Conservation (phyloP, 768 basidiomycete genomes). For the Kwoniella bestiolae region DNA sequence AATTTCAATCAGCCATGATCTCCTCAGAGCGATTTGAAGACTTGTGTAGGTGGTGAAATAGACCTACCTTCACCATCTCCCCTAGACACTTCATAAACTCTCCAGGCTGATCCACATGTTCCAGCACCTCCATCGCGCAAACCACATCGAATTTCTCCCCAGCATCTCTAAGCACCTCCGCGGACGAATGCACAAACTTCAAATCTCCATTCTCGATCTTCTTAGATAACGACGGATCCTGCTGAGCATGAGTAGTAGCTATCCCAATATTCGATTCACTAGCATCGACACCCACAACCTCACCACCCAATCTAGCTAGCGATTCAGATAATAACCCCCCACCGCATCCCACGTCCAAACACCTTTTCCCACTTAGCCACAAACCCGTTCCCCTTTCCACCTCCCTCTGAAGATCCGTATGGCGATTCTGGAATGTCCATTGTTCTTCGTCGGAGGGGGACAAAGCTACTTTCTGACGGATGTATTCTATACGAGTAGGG, state of each 20-base stretch:
- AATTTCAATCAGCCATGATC: not conserved
- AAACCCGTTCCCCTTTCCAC: conserved; percentile 26
- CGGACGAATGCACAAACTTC: conserved; percentile 72
- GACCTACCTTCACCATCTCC: conserved; percentile 80
- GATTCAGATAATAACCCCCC: conserved; percentile 94
- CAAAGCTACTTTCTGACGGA: conserved; percentile 60
- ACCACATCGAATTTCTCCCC: conserved; percentile 83
- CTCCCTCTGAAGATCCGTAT: conserved; percentile 27
- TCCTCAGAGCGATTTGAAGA: not conserved
- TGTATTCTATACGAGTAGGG: conserved; percentile 79
- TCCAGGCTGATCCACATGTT: conserved; percentile 92
- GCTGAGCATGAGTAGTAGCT: conserved; percentile 77
- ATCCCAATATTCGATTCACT: conserved; percentile 83
- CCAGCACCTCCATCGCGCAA: conserved; percentile 96
- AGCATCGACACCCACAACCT: conserved; percentile 90
- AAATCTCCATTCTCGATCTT: conserved; percentile 56
- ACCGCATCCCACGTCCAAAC: conserved; percentile 92
- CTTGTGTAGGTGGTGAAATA: too few relatives aligned
- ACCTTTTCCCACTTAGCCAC: conserved; percentile 69
- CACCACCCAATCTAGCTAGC: conserved; percentile 81
- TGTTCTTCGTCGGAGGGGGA: conserved; percentile 28
- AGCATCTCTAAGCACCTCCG: conserved; percentile 69
- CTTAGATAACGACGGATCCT: conserved; percentile 68
- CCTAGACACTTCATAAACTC: conserved; percentile 81
- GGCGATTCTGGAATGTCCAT: conserved; percentile 49